Percentiles rank a stretch among this genome's conserved stretches.
Conservation (phyloP, 1,139 yeast genomes). For the Suhomyces terraborum region DNA sequence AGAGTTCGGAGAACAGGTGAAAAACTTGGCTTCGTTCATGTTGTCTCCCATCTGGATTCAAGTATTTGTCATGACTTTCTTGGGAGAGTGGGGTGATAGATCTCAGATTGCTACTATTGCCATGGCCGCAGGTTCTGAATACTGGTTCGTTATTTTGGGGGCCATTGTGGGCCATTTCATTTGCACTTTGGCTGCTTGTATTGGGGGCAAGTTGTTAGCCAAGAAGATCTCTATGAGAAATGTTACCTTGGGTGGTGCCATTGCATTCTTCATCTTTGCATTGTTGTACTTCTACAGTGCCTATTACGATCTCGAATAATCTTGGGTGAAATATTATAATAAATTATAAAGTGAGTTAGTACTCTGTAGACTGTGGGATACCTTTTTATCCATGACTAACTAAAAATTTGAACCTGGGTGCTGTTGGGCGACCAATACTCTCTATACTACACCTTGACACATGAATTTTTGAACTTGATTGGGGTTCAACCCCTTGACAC, state of each 20-base stretch:
- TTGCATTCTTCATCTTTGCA: constrained; percentile 81
- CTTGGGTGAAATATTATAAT: not conserved
- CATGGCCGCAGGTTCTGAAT: constrained; percentile 96
- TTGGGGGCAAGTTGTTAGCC: constrained; percentile 91
- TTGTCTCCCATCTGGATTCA: constrained; percentile 93
- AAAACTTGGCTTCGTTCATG: constrained; percentile 59
- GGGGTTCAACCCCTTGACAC: constrained; percentile 36
- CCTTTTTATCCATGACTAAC: too few species aligned
- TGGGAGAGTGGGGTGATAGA: constrained; percentile 99
- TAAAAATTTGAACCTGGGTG: not conserved
- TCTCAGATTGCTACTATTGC: constrained; percentile 98
- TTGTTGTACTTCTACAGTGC: constrained; percentile 77
- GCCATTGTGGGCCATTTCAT: constrained; percentile 86
- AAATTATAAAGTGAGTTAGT: not conserved
- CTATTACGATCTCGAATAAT: constrained; percentile 31
- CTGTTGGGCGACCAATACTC: too few species aligned
- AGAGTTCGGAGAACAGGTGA: constrained; percentile 36
- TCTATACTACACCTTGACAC: constrained; percentile 36
- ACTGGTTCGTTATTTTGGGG: constrained; percentile 86
- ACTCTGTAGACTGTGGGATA: not conserved
- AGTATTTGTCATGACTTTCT: constrained; percentile 91
- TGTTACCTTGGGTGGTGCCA: constrained; percentile 88
- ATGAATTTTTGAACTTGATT: constrained; percentile 44
- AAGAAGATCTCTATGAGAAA: constrained; percentile 87
- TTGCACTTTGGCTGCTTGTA: constrained; percentile 91